Evolutionary conservation across 805 yeast genomes (phyloP), one percentile per base, ranked within the genome.

Genomic region (Sugiyamaella qingdaonensis): DNA sequence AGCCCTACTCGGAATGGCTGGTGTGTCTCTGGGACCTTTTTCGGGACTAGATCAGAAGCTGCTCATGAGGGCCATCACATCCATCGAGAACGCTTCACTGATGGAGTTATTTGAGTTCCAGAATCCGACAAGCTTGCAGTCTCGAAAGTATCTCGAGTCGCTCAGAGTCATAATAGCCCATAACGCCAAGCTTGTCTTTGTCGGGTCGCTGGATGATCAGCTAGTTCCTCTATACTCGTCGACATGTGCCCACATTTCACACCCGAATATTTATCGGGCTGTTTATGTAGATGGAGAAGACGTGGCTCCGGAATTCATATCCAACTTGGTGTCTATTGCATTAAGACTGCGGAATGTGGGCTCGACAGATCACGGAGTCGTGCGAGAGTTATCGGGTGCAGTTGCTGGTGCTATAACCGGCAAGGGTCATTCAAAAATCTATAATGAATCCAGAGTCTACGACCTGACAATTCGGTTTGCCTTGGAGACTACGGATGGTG

Each of bases 171-270:
- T 89, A 29, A 78, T 91, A 14, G 74, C 77, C 8, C 79, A 81
- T 55, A 87, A 91, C 56, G 88, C 85, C 35, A 91, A 90, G 64
- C 64, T 92, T 4, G 79, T 89, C 9, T 85, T 86, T 63, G 84
- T 91, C 29, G 98, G 97, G 0, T 88, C 96, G 0, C 81, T 90
- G 27, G 89, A 94, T 66, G 99, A 94, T 68, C 99, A 90, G 68
- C 69, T 94, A 62, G 97, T 92, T 2, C 99, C 99, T 2, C 69
- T 92, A 11, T 92, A 91, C 64, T 90, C 97, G 0, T 84, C 97
- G 0, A 76, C 85, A 10, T 90, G 96, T 44, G 75, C 84, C 1
- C 95, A 90, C 68, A 77, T 87, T 1, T 78, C 79, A 58, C 99
- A 92, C 71, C 98, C 99, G 2, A 88, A 90, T 67, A 81, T 92